Percentiles rank a stretch among this genome's conserved stretches.
These are phyloP conservation scores for Musa schizocarpa DNA, from an alignment of 176 grass and related monocot genomes.

Conservation along the genomic window DNA sequence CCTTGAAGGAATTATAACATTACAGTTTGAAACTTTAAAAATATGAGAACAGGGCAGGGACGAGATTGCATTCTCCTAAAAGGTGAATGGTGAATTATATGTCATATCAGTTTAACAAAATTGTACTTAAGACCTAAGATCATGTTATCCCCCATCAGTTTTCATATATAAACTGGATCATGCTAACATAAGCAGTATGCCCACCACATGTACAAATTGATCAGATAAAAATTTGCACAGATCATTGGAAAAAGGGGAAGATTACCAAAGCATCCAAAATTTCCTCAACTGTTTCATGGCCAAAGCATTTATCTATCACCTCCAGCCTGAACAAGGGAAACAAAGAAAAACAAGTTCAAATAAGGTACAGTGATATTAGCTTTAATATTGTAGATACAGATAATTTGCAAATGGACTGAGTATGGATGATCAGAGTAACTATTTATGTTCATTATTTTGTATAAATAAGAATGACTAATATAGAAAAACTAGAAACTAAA, in stretches of 20 bases:
- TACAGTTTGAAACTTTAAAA: no score
- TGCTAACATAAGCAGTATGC: neutral
- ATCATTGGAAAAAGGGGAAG: neutral
- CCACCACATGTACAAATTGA: no score
- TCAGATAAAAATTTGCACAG: no score
- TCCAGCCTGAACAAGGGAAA: slow-evolving; percentile 44
- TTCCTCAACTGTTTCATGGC: slow-evolving; percentile 75
- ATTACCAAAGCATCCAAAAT: slow-evolving; percentile 82
- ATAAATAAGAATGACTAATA: neutral
- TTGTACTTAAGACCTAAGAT: neutral
- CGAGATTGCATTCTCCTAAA: no score
- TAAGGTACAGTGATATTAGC: neutral
- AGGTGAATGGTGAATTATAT: neutral
- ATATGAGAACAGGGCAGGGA: no score
- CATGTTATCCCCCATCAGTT: neutral
- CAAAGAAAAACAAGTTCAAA: neutral
- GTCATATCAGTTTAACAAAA: neutral
- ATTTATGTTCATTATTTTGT: no score
- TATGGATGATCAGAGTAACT: no score
- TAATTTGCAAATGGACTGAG: neutral
- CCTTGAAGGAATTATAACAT: neutral
- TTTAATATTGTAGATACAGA: neutral
- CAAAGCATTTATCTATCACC: slow-evolving; percentile 92
- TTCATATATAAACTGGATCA: neutral
- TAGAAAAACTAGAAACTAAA: neutral